These are phyloP conservation scores for Chaetomiaceae sp. DNA, from an alignment of 2,329 filamentous ascomycete species.

Conservation along the genomic window DNA sequence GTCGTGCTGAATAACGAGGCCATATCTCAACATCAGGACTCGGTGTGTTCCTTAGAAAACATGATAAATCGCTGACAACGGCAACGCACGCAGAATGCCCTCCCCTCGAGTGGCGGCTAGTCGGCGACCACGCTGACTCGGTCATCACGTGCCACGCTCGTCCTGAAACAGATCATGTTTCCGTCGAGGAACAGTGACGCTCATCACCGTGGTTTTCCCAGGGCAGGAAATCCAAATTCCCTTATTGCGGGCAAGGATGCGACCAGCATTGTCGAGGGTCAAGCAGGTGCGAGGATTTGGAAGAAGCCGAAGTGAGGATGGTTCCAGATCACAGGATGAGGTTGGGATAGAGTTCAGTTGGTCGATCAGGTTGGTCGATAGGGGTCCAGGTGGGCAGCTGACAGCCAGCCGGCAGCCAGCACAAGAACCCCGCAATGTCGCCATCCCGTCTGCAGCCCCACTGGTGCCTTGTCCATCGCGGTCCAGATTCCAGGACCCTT, in stretches of 20 bases:
- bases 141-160: not conserved
- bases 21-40: too few relatives aligned
- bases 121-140: not conserved
- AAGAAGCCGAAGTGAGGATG: too few relatives aligned
- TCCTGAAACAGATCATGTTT: not conserved
- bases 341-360: conserved; percentile 1
- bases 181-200: not conserved
- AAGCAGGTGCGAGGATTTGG: too few relatives aligned
- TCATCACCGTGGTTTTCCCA: not conserved
- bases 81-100: not conserved
- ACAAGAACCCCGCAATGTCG: too few relatives aligned
- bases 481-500: too few relatives aligned
- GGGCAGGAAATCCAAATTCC: not conserved
- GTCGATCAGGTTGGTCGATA: not conserved
- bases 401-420: not conserved
- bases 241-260: too few relatives aligned
- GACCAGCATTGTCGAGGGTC: too few relatives aligned
- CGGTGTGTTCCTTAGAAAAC: too few relatives aligned
- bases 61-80: too few relatives aligned
- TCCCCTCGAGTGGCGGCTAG: not conserved
- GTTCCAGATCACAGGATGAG: not conserved
- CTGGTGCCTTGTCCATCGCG: not conserved
- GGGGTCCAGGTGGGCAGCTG: not conserved
- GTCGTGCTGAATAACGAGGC: too few relatives aligned
- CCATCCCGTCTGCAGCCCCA: too few relatives aligned